Evolutionary conservation across 768 basidiomycete genomes (phyloP), one percentile per base, ranked within the genome.

Genomic region (Pleurotus sapidus): DNA sequence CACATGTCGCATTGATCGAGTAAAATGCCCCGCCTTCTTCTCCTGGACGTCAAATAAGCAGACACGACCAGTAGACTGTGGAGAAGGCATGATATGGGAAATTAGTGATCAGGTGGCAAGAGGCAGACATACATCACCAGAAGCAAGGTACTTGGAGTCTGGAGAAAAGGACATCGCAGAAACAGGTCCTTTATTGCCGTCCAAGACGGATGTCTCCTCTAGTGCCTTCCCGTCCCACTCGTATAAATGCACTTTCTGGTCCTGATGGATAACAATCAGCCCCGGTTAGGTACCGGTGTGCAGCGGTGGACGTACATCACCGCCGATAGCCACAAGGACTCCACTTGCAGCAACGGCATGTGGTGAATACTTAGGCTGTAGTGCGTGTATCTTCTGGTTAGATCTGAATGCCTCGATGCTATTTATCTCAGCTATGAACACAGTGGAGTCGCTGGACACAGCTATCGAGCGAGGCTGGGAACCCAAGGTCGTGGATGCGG

Each of bases 121-220:
- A 46, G 46, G 43, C 34, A 23, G n/a, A 80, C 91, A 71, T 63
- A 95, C 94, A 72, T 98, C 94, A 47, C 95, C 96, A 5, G 87
- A 80, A 54, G 89, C 93, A 9, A 98, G 77, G 38, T 85, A 72
- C 18, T 72, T 75, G 0, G 89, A 91, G 68, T 96, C 86, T 0
- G 86, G 83, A 0, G 92, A 91, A 72, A 97, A 89, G 0, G 90
- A 83, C 5, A 98, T 69, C 0, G 85, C 84, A 42, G 86, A 87
- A 17, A 98, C 75, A 5, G 82, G 73, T 12, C 86, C 89, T 61
- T 81, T 82, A 68, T 89, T 89, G 30, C 84, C 85, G 60, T 88
- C 85, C 7, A 91, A 74, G 2, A 82, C 74, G 0, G 70, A 80
- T 25, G 66, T 69, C 66, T 88, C 86, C 47, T 75, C 82, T 56